Evolutionary conservation across 805 yeast species (phyloP), one percentile per base, ranked within the genome.

Genomic region (Zygosaccharomyces bisporus): DNA sequence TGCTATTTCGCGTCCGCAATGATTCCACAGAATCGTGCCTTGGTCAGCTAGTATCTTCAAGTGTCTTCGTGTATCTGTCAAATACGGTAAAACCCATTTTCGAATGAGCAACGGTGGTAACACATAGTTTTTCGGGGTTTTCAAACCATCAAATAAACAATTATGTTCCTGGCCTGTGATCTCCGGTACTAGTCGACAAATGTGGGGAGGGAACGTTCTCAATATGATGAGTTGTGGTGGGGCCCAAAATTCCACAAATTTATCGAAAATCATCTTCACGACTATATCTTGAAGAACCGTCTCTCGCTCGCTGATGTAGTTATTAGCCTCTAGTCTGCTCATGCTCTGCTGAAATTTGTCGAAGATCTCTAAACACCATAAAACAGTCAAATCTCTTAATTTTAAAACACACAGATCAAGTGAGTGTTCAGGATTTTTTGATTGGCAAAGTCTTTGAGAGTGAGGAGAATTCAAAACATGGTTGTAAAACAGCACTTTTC

Each of bases 171-270:
- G 50, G 6, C 46, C 49, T 1, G 54, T 50, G 12, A 50, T 29
- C 6, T 44, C 39, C 14, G 34, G 32, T 3, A 56, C 55, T 7
- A 54, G 18, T 3, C 61, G 55, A n/a, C 67, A 47, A 5, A 70
- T 54, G 3, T 49, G 44, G 1, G 46, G 30, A 0, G 86, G 84
- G 41, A 74, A 71, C 20, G 76, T 59, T 3, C 47, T 52, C 2
- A 60, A 50, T 1, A 81, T 64, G 0, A 82, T 76, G 3, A 66
- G 55, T 29, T 74, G 70, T 0, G 88, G 88, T 1, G 83, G 75
- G 0, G 87, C 85, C 56, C 80, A 64, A 42, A 69, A 79, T 19
- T 74, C 74, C 4, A 72, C 72, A 42, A 81, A 80, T 13, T 72
- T 55, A 4, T 52, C 50, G 18, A 61, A 61, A 4, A 61, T 49